Evolutionary conservation across 805 yeast genomes (phyloP).

Genomic region (Nakazawaea anatomiae): DNA sequence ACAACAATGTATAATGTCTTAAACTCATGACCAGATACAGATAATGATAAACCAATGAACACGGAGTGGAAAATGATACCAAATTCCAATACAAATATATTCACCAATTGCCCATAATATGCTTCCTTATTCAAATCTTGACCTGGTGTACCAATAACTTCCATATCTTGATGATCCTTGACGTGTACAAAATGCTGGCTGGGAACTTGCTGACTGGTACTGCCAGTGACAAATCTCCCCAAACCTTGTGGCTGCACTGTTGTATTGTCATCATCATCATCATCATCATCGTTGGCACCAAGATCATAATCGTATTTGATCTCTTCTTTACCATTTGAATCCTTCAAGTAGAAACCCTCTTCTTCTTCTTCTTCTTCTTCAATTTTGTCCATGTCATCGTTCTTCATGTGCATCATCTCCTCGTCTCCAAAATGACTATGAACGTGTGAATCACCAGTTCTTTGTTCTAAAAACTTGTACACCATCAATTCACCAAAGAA

Average conservation of each 20-base stretch:
- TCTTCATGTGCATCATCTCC: conserved; percentile 21
- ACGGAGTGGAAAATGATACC: conserved; percentile 75
- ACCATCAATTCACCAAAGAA: conserved; percentile 36
- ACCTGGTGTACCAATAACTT: conserved; percentile 34
- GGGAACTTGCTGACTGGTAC: conserved; percentile 22
- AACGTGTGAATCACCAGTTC: conserved; percentile 25
- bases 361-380: no score
- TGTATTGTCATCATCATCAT: not conserved
- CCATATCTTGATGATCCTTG: conserved; percentile 36
- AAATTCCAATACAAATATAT: conserved; percentile 57
- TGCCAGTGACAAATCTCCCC: not conserved
- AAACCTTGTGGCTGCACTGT: not conserved
- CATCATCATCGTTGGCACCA: not conserved
- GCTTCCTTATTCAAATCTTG: conserved; percentile 32
- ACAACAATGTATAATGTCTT: conserved; percentile 56
- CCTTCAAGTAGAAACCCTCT: no score
- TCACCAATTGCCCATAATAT: conserved; percentile 41
- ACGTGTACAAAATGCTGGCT: conserved; percentile 35
- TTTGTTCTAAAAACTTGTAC: conserved; percentile 29
- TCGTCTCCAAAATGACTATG: conserved; percentile 55
- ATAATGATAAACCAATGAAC: conserved; percentile 64
- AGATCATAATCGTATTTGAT: not conserved
- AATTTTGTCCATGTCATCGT: conserved; percentile 4
- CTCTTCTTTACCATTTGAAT: not conserved
- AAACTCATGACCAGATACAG: conserved; percentile 61